Evolutionary conservation across 2,329 filamentous ascomycete genomes (phyloP), one percentile per base, ranked within the genome.

Genomic region (Lasiodiplodia gonubiensis): DNA sequence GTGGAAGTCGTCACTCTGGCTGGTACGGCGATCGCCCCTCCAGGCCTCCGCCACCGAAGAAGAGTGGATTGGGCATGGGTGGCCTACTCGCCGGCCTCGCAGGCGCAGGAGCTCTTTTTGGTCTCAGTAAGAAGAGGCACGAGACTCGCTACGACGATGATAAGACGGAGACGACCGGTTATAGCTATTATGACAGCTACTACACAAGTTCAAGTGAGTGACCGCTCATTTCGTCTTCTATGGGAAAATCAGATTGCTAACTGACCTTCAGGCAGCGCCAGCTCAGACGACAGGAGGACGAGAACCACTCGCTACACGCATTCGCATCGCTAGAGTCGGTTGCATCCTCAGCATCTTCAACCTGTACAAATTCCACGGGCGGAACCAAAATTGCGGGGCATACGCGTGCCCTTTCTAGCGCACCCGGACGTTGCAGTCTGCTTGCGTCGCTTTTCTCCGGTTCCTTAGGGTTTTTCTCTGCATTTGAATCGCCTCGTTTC

Each of bases 201-300:
- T 83, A 83, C 72, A 81, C 79, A 39, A 83, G 80, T 70, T 75
- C 77, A 66, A 84, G 82, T 84, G 73, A 82, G 82, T 82, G 8
- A 21, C 7, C 12, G 18, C 18, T 2, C 12, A 3, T 0, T 12
- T 55, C 18, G 4, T 37, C 18, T 18, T 23, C 16, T 48, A 30
- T 21, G 12, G 33, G 49, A 37, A 46, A 4, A 4, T 33, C n/a
- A 23, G 16, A 5, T 66, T 68, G 67, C 63, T 74, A 75, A 71
- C 75, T 70, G 67, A 68, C 21, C 10, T 16, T n/a, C 64, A 82
- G 80, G 80, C 69, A 80, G 79, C 72, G 80, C 79, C 72, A 82
- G 80, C 67, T 82, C 80, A n/a, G 72, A 72, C 42, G 80, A 82
- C 67, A 74, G 80, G 46, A 73, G 78, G 42, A 81, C 80, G 37